phyloP scores from a whole-genome alignment of 768 basidiomycete species.

The Calocybe cyanea region DNA sequence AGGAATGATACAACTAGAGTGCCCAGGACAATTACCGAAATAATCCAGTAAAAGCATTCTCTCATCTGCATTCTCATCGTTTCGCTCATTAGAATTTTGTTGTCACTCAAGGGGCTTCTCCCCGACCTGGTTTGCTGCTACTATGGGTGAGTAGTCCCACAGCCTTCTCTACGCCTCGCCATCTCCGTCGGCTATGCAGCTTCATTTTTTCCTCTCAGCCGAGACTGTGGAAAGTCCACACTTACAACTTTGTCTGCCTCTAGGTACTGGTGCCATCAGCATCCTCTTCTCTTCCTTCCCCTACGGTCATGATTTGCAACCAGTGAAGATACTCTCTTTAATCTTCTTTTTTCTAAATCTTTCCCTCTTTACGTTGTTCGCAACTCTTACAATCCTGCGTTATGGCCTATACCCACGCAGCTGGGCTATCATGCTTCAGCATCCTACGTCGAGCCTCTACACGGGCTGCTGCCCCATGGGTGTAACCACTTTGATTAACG shows the following conservation, averaged over 20 bases:
- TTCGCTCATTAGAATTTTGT: neutral
- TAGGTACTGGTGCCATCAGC: slow-evolving; percentile 49
- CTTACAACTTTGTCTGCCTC: slow-evolving; percentile 2
- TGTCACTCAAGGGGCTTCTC: slow-evolving; percentile 31
- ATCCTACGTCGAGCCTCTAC: slow-evolving; percentile 49
- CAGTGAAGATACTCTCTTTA: slow-evolving; percentile 30
- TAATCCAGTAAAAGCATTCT: slow-evolving; percentile 7
- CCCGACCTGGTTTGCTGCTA: slow-evolving; percentile 40
- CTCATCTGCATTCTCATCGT: neutral
- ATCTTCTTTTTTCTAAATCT: slow-evolving; percentile 35
- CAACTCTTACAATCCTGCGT: slow-evolving; percentile 31
- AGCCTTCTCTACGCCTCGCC: neutral
- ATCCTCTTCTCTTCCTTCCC: slow-evolving; percentile 56
- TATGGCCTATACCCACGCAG: slow-evolving; percentile 37
- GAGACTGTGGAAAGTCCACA: neutral
- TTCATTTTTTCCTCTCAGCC: too few relatives aligned
- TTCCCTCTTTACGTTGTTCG: slow-evolving; percentile 41
- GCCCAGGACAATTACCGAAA: slow-evolving; percentile 1
- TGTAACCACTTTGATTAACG: slow-evolving; percentile 45
- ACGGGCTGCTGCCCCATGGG: slow-evolving; percentile 47
- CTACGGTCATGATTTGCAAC: slow-evolving; percentile 38
- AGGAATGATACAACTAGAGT: neutral
- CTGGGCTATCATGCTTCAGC: slow-evolving; percentile 44
- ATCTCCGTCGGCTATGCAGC: too few relatives aligned
- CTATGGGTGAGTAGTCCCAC: slow-evolving; percentile 34